A percentile compares a stretch with the other conserved stretches of the same genome.
Evolutionary conservation across 192 early-diverging fungal species (phyloP).

Genomic region (Coemansia sp.): DNA sequence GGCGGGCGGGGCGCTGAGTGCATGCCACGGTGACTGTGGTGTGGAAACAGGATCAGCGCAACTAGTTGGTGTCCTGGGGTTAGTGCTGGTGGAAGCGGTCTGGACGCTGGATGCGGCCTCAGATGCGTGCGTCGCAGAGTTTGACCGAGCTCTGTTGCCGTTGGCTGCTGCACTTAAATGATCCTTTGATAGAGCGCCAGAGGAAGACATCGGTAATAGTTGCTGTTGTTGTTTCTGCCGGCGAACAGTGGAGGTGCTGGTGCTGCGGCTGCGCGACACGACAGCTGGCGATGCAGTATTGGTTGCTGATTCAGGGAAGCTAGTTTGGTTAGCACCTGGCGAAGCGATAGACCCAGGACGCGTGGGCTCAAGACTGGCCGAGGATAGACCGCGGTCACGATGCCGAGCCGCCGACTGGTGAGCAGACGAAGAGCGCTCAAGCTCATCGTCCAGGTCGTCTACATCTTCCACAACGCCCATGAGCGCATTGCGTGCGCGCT

Average conservation of each 20-base stretch:
- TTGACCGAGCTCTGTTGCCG: slow-evolving; percentile 18
- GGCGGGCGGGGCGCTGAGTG: slow-evolving; percentile 40
- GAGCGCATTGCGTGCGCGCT: slow-evolving; percentile 47
- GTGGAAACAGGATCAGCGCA: slow-evolving; percentile 7
- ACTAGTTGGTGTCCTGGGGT: slow-evolving; percentile 1
- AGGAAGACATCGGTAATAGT: not conserved
- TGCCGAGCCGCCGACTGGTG: slow-evolving; percentile 3
- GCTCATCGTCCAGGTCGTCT: slow-evolving; percentile 44
- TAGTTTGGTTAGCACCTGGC: slow-evolving; percentile 4
- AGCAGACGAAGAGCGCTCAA: slow-evolving; percentile 23
- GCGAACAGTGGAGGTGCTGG: slow-evolving; percentile 23
- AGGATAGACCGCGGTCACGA: slow-evolving; percentile 52
- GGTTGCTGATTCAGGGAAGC: not conserved
- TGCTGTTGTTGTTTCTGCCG: slow-evolving; percentile 4
- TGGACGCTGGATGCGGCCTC: slow-evolving; percentile 29
- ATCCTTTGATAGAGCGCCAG: not conserved
- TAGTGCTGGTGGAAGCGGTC: slow-evolving; percentile 14
- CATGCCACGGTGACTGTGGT: slow-evolving; percentile 25
- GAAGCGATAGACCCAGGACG: slow-evolving; percentile 11
- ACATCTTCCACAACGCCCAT: slow-evolving; percentile 54
- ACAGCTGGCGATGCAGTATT: not conserved
- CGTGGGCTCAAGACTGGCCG: slow-evolving; percentile 45
- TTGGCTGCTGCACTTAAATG: not conserved
- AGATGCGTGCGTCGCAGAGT: slow-evolving; percentile 28
- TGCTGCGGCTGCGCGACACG: slow-evolving; percentile 36